phyloP scores from a whole-genome alignment of 805 yeast species.

The Sugiyamaella smithiae region DNA sequence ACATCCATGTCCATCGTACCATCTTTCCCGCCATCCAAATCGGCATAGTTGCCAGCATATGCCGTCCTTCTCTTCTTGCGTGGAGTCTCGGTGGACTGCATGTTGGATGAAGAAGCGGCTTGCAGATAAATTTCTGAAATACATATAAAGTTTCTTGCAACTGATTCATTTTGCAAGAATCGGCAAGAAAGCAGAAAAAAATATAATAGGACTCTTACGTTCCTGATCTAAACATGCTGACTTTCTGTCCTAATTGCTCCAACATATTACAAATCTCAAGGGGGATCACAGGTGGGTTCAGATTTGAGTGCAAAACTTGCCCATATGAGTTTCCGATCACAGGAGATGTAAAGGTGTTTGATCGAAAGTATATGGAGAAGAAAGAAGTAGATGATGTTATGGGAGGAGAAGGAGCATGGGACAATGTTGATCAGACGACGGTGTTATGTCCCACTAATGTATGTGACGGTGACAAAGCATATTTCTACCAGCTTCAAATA shows the following conservation, averaged over 20 bases:
- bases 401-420: slow-evolving; percentile 98
- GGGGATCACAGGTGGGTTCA: slow-evolving; percentile 53
- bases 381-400: slow-evolving; percentile 94
- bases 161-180: background rate
- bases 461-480: slow-evolving; percentile 89
- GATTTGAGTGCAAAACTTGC: slow-evolving; percentile 88
- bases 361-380: slow-evolving; percentile 75
- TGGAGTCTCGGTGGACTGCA: slow-evolving; percentile 11
- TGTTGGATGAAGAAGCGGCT: slow-evolving; percentile 4
- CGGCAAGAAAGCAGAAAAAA: background rate
- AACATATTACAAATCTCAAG: slow-evolving; percentile 78
- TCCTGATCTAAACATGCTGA: slow-evolving; percentile 57
- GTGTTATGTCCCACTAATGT: slow-evolving; percentile 87
- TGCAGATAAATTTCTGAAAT: background rate
- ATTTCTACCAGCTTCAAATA: slow-evolving; percentile 94
- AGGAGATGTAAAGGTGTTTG: slow-evolving; percentile 73
- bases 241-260: slow-evolving; percentile 93
- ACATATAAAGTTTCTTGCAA: background rate
- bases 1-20: slow-evolving; percentile 1
- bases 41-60: slow-evolving; percentile 17
- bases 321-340: slow-evolving; percentile 90
- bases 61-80: slow-evolving; percentile 10
- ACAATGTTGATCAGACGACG: slow-evolving; percentile 92
- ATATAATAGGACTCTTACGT: background rate
- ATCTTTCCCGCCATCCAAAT: slow-evolving; percentile 8